Evolutionary conservation across 2,329 filamentous ascomycete genomes (phyloP).

Genomic region (Cladobotryum mycophilum): DNA sequence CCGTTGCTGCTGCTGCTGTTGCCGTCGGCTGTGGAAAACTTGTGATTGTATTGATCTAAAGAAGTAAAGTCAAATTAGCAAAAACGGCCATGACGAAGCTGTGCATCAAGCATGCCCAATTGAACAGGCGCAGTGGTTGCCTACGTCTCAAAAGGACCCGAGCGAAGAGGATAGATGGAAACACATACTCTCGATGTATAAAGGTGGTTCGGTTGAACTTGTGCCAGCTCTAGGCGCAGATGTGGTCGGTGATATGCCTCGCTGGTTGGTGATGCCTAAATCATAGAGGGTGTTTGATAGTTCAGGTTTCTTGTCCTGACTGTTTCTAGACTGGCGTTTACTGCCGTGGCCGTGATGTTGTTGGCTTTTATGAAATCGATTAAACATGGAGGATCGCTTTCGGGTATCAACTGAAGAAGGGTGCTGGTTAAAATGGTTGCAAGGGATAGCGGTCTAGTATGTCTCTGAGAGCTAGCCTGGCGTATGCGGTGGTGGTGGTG

Average conservation of each 20-base stretch:
- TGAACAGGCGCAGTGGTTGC: background rate
- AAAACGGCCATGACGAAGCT: background rate
- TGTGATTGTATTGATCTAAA: slow-evolving; percentile 22
- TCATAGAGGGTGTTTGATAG: slow-evolving; percentile 23
- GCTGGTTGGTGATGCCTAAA: slow-evolving; percentile 24
- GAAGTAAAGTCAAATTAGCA: slow-evolving; percentile 8
- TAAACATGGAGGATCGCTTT: slow-evolving; percentile 30
- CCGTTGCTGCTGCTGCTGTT: slow-evolving; percentile 15
- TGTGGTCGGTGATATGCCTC: slow-evolving; percentile 11
- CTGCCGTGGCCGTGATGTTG: slow-evolving; percentile 21
- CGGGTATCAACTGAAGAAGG: background rate
- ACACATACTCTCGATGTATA: slow-evolving; percentile 28
- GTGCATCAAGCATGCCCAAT: no score
- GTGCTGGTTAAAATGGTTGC: background rate
- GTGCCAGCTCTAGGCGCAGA: slow-evolving; percentile 22
- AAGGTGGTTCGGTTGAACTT: slow-evolving; percentile 16
- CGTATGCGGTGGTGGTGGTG: background rate
- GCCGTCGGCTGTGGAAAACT: slow-evolving; percentile 15
- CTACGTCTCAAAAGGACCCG: slow-evolving; percentile 1
- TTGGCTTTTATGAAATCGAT: slow-evolving; percentile 26
- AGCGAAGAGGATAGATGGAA: background rate
- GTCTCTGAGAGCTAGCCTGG: background rate
- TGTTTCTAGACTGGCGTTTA: slow-evolving; percentile 6
- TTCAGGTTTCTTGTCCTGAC: slow-evolving; percentile 16
- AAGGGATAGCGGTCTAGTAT: background rate